These are phyloP conservation scores for Colletotrichum viniferum DNA, from an alignment of 2,329 filamentous ascomycete genomes.

Conservation along the genomic window DNA sequence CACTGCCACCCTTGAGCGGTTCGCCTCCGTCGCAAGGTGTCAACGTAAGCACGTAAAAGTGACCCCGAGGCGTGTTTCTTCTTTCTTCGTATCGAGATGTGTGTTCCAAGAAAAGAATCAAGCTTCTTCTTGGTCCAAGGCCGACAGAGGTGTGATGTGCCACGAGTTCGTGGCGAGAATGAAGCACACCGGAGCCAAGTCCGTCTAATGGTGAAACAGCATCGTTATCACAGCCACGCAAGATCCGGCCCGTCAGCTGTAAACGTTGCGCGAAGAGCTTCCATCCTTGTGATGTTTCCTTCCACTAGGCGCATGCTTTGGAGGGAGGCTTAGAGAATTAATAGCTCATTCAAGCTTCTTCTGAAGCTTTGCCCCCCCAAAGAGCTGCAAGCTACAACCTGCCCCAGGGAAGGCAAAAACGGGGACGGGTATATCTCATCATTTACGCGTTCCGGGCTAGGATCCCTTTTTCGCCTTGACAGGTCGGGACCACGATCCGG, in stretches of 20 bases:
- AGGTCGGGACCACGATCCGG: neutral
- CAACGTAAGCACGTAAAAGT: neutral
- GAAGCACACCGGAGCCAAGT: neutral
- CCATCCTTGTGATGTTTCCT: neutral
- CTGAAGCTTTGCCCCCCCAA: neutral
- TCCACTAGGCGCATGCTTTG: neutral
- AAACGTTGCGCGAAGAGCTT: neutral
- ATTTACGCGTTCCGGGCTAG: neutral
- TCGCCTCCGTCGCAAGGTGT: neutral
- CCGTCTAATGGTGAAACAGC: neutral
- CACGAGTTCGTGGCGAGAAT: neutral
- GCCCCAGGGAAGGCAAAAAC: neutral
- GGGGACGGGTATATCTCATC: neutral
- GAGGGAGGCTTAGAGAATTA: neutral
- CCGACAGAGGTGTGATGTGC: neutral
- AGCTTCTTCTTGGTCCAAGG: neutral
- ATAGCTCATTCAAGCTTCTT: neutral
- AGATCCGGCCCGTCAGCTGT: neutral
- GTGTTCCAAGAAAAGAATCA: neutral
- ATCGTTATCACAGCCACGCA: neutral
- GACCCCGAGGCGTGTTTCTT: neutral
- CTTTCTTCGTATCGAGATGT: neutral
- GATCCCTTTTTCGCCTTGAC: neutral
- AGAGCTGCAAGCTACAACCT: neutral
- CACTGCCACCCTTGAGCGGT: neutral